A percentile compares a stretch with the other conserved stretches of the same genome.
These are phyloP conservation scores for Cucurbita ficifolia DNA, from an alignment of 306 rosid genomes.

Conservation along the genomic window DNA sequence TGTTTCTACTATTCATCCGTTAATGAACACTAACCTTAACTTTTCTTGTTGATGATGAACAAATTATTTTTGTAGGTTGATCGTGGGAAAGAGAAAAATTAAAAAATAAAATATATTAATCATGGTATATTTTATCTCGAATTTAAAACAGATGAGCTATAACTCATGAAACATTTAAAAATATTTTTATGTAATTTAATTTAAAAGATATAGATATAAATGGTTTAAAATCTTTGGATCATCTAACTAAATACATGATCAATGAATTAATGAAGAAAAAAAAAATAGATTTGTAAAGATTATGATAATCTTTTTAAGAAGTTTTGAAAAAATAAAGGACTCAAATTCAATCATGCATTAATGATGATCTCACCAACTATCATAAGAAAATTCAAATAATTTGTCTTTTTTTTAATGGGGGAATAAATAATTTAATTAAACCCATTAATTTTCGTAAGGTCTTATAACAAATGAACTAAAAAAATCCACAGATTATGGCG, in stretches of 20 bases:
- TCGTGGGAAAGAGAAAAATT: no score
- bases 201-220: background rate
- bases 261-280: background rate
- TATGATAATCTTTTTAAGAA: background rate
- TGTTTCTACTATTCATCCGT: no score
- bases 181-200: background rate
- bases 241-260: background rate
- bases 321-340: background rate
- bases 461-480: background rate
- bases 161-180: no score
- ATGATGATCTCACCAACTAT: background rate
- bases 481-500: slow-evolving; percentile 4
- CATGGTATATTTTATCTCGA: no score
- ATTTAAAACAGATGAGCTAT: no score
- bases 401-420: background rate
- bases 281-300: background rate
- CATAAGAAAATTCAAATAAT: background rate
- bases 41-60: no score
- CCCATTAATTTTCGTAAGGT: background rate
- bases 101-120: no score
- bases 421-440: background rate
- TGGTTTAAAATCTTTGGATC: background rate
- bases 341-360: background rate
- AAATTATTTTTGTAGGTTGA: no score
- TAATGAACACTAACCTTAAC: no score